These are phyloP conservation scores for Hyaloscypha hepaticicola DNA, from an alignment of 495 filamentous ascomycete species.

Conservation along the genomic window DNA sequence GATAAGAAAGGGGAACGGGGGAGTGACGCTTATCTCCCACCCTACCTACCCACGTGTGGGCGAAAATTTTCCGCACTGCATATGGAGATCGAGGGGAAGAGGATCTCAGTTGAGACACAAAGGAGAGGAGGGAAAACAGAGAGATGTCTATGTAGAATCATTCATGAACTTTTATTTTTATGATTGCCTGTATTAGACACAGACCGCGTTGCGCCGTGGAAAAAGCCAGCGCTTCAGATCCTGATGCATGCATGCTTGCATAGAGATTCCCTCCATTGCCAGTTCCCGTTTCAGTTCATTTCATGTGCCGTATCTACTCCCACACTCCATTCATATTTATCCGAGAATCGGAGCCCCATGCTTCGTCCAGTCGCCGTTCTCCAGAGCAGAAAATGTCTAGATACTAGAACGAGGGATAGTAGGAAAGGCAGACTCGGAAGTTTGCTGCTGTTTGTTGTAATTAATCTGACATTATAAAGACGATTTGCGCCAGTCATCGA, in stretches of 20 bases:
- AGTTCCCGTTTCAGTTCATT: neutral
- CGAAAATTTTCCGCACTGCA: neutral
- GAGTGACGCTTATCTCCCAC: neutral
- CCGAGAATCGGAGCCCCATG: neutral
- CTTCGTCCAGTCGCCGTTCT: neutral
- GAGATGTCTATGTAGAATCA: neutral
- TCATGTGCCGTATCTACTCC: conserved; percentile 19
- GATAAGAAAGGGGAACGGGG: neutral
- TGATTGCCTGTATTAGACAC: neutral
- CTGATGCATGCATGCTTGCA: neutral
- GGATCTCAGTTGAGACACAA: neutral
- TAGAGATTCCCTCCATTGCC: neutral
- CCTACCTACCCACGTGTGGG: neutral
- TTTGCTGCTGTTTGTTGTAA: conserved; percentile 6
- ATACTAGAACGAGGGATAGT: neutral
- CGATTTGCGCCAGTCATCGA: conserved; percentile 7
- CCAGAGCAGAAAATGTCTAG: neutral
- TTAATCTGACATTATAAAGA: conserved; percentile 17
- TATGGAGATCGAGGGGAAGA: neutral
- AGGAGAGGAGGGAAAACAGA: neutral
- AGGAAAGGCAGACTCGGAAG: neutral
- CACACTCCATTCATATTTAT: conserved; percentile 7
- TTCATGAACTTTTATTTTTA: conserved; percentile 23
- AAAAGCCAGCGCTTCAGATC: neutral
- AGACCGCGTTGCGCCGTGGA: neutral